These are phyloP conservation scores for Musa troglodytarum DNA, from an alignment of 176 grass and related monocot genomes.

Conservation along the genomic window DNA sequence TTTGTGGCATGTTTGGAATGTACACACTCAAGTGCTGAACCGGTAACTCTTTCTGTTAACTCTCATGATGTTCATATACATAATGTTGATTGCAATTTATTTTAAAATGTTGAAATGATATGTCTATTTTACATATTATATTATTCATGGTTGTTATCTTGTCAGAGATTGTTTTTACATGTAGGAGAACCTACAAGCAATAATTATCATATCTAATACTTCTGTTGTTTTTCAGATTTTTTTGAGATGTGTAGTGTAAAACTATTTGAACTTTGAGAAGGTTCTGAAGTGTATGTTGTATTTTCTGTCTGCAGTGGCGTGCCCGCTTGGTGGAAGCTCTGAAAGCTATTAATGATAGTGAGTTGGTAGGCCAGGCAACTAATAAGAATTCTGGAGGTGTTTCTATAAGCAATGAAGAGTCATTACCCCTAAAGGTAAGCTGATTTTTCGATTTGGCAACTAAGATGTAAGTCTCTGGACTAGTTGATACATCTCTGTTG, in stretches of 20 bases:
- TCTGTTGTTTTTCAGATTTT: background rate
- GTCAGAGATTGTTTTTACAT: background rate
- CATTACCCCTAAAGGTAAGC: conserved; percentile 34
- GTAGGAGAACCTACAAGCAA: background rate
- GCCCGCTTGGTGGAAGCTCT: conserved; percentile 24
- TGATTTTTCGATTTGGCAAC: background rate
- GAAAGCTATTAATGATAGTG: conserved; percentile 28
- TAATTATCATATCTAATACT: background rate
- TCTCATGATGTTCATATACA: background rate
- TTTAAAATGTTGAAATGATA: background rate
- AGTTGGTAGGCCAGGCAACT: conserved; percentile 16
- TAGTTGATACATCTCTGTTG: background rate
- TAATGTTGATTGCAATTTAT: conserved; percentile 5
- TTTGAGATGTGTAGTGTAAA: background rate
- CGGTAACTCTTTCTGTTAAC: conserved; percentile 38
- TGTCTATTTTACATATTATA: background rate
- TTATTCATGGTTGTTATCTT: background rate
- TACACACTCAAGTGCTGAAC: conserved; percentile 96
- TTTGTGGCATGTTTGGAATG: conserved; percentile 82
- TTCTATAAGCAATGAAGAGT: conserved; percentile 28
- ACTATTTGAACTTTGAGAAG: background rate
- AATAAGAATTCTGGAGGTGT: conserved; percentile 26
- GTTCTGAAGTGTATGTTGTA: background rate
- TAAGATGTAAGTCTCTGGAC: background rate
- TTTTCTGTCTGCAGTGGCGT: conserved; percentile 27